A percentile compares a stretch with the other conserved stretches of the same genome.
phyloP scores from a whole-genome alignment of 345 rosid species.

The Atalantia buxifolia region DNA sequence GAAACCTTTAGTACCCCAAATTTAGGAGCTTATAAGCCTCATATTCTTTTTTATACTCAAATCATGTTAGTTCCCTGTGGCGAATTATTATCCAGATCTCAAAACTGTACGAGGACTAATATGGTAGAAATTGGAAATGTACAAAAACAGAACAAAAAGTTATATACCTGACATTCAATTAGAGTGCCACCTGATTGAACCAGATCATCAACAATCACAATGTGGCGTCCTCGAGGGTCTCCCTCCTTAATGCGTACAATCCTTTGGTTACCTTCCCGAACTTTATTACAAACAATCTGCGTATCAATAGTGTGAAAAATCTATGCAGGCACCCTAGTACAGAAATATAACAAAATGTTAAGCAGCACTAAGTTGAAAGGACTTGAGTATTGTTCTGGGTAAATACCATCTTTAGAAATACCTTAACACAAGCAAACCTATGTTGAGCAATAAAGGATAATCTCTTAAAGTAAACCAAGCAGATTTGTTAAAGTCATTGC shows the following conservation, averaged over 20 bases:
- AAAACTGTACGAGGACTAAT: neutral
- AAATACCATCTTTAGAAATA: too few species aligned
- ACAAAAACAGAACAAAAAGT: neutral
- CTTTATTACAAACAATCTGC: slow-evolving; percentile 95
- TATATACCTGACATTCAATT: slow-evolving; percentile 86
- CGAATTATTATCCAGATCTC: neutral
- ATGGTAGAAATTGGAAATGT: neutral
- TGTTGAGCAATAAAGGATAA: neutral
- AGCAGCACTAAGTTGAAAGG: neutral
- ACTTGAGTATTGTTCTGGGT: too few species aligned
- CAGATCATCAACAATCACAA: slow-evolving; percentile 94
- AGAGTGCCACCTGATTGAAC: slow-evolving; percentile 98
- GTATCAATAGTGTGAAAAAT: slow-evolving; percentile 2
- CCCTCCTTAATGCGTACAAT: slow-evolving; percentile 95
- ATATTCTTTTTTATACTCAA: neutral
- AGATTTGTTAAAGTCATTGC: neutral
- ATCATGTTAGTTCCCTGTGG: neutral
- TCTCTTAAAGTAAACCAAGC: neutral
- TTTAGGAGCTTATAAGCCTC: neutral
- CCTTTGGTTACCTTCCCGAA: slow-evolving; percentile 81
- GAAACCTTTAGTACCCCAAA: neutral
- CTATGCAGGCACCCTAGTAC: neutral
- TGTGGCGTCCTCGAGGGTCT: slow-evolving; percentile 77
- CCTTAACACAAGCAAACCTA: neutral
- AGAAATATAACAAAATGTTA: neutral